Evolutionary conservation across 2,329 filamentous ascomycete genomes (phyloP).

Genomic region (Zymoseptoria pseudotritici): DNA sequence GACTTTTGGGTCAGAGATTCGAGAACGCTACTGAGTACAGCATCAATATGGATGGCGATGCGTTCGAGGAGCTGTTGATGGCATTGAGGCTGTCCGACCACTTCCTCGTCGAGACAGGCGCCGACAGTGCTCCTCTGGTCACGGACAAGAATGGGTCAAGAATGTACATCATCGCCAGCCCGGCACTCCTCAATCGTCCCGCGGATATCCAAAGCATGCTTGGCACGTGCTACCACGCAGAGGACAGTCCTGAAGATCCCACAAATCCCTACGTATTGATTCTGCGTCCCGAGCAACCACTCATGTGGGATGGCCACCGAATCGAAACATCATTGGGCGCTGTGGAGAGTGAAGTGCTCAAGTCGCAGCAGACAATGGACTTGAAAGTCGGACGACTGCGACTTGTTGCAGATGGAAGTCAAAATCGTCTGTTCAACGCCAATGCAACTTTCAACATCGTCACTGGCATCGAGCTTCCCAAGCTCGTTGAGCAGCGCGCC

Average conservation of each 20-base stretch:
- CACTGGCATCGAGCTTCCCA: slow-evolving; percentile 75
- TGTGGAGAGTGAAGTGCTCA: slow-evolving; percentile 54
- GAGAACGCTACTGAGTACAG: slow-evolving; percentile 96
- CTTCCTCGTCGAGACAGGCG: slow-evolving; percentile 66
- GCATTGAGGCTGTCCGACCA: slow-evolving; percentile 75
- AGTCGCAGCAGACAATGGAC: slow-evolving; percentile 62
- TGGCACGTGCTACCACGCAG: slow-evolving; percentile 66
- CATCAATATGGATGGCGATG: slow-evolving; percentile 63
- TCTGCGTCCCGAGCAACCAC: slow-evolving; percentile 68
- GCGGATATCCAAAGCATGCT: slow-evolving; percentile 82
- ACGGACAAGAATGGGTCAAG: slow-evolving; percentile 40
- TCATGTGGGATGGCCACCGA: slow-evolving; percentile 70
- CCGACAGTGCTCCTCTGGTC: slow-evolving; percentile 31
- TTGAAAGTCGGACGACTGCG: slow-evolving; percentile 80
- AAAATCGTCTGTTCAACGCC: slow-evolving; percentile 69
- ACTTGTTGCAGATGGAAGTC: slow-evolving; percentile 80
- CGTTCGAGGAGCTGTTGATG: slow-evolving; percentile 70
- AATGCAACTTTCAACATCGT: slow-evolving; percentile 71
- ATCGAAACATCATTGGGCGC: slow-evolving; percentile 41
- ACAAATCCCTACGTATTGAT: slow-evolving; percentile 80
- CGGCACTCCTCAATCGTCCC: slow-evolving; percentile 63
- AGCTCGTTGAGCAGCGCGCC: slow-evolving; percentile 84
- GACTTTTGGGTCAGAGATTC: slow-evolving; percentile 84
- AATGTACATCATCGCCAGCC: slow-evolving; percentile 72
- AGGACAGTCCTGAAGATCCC: slow-evolving; percentile 62